Conservation (phyloP, 768 basidiomycete species). For the Grammothele lineata region DNA sequence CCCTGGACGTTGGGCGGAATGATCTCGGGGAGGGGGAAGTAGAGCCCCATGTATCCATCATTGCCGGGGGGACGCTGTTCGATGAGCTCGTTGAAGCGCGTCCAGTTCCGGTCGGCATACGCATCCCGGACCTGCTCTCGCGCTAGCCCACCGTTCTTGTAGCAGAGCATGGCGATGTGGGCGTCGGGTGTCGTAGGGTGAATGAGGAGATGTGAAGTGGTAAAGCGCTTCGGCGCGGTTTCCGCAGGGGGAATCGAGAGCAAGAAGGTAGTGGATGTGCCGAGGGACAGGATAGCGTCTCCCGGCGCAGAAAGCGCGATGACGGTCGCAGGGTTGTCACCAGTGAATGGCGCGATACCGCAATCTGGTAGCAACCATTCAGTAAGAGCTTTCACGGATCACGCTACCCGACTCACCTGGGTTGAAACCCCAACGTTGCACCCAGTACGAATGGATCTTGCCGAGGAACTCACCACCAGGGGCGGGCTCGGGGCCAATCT, state of each 20-base stretch:
- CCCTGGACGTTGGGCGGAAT: constrained; percentile 77
- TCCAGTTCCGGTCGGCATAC: constrained; percentile 61
- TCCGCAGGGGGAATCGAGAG: constrained; percentile 68
- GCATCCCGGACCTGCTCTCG: constrained; percentile 72
- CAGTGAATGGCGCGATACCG: constrained; percentile 78
- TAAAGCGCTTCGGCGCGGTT: constrained; percentile 62
- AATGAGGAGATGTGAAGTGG: constrained; percentile 69
- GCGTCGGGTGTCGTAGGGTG: constrained; percentile 58
- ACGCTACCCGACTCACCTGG: too few relatives aligned
- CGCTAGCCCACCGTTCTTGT: constrained; percentile 84
- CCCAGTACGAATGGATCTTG: constrained; percentile 64
- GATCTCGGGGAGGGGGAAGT: constrained; percentile 84
- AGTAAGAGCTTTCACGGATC: constrained; percentile 4
- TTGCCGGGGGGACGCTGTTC: constrained; percentile 52
- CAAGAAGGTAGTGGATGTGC: constrained; percentile 85
- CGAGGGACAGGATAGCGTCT: constrained; percentile 81
- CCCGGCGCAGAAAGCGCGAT: constrained; percentile 69
- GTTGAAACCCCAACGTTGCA: constrained; percentile 69
- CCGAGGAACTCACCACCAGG: constrained; percentile 66
- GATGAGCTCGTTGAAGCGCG: constrained; percentile 62
- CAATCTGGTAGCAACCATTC: constrained; percentile 45
- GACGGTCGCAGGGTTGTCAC: constrained; percentile 87
- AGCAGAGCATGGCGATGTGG: constrained; percentile 89
- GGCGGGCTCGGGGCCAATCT: constrained; percentile 77
- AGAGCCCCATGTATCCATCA: constrained; percentile 62